Evolutionary conservation across 106 monocot genomes (phyloP).

Genomic region (Iris macrosiphon): DNA sequence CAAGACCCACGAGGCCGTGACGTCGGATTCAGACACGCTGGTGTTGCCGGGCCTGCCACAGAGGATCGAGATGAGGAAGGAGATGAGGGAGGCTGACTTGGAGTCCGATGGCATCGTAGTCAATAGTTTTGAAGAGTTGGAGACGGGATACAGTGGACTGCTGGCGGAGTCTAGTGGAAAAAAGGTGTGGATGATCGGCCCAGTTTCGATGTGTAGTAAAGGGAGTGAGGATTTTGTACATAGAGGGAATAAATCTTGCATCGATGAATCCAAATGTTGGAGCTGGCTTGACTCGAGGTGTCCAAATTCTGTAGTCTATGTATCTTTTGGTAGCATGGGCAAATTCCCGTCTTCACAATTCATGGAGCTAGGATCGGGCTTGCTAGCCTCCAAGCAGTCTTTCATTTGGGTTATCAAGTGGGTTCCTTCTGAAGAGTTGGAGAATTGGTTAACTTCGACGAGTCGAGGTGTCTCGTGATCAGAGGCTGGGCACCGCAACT

Average conservation of each 20-base stretch:
- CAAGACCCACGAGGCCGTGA: too few species aligned
- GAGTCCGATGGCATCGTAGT: constrained; percentile 34
- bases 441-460: constrained; percentile 1
- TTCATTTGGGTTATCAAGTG: constrained; percentile 22
- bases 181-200: constrained; percentile 57
- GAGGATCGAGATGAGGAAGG: constrained; percentile 6
- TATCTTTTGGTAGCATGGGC: constrained; percentile 47
- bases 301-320: constrained; percentile 37
- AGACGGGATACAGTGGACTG: constrained; percentile 15
- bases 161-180: constrained; percentile 20
- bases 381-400: constrained; percentile 34
- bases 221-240: background rate
- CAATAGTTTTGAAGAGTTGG: constrained; percentile 46
- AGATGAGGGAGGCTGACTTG: constrained; percentile 6
- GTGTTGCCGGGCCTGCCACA: too few species aligned
- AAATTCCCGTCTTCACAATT: background rate
- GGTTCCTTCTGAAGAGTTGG: constrained; percentile 3
- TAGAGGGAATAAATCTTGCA: constrained; percentile 27
- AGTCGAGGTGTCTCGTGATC: constrained; percentile 11
- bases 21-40: too few species aligned
- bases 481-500: constrained; percentile 19
- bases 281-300: constrained; percentile 39
- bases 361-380: constrained; percentile 16
- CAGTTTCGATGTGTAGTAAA: constrained; percentile 33
- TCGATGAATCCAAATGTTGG: constrained; percentile 9